Conservation (phyloP, 352 stramenopile genomes). For the Phytophthora hibernalis region DNA sequence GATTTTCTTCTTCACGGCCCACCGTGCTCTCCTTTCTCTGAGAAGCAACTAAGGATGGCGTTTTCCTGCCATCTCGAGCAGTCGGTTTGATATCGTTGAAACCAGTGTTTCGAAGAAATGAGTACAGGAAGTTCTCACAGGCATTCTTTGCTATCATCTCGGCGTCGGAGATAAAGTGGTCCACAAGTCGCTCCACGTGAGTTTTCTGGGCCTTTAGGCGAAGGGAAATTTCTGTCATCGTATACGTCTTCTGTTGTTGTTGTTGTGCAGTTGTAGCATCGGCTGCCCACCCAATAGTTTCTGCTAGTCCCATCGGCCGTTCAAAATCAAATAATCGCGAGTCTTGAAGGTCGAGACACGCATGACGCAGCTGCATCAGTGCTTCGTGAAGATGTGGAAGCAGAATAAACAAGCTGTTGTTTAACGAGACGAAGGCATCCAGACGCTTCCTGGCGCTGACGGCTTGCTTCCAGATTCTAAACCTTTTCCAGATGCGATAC, state of each 20-base stretch:
- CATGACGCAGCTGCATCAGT: conserved; percentile 71
- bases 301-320: conserved; percentile 12
- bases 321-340: conserved; percentile 42
- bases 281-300: neutral
- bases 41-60: conserved; percentile 17
- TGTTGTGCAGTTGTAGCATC: neutral
- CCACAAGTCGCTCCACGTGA: conserved; percentile 60
- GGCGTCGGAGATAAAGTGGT: conserved; percentile 63
- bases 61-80: conserved; percentile 8
- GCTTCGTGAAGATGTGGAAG: conserved; percentile 83
- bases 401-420: conserved; percentile 90
- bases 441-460: conserved; percentile 62
- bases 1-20: conserved; percentile 12
- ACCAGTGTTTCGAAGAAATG: conserved; percentile 59
- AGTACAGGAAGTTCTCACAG: conserved; percentile 68
- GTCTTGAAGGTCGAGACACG: conserved; percentile 65
- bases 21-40: conserved; percentile 26
- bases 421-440: conserved; percentile 52
- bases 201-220: conserved; percentile 77
- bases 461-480: conserved; percentile 86
- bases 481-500: conserved; percentile 93
- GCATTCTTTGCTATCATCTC: conserved; percentile 69
- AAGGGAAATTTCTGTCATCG: conserved; percentile 82
- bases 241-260: conserved; percentile 63
- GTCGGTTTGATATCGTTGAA: conserved; percentile 50